Percentiles rank a stretch among this genome's conserved stretches.
These are phyloP conservation scores for Artemisia tridentata DNA, from an alignment of 129 eudicot genomes.

Conservation along the genomic window DNA sequence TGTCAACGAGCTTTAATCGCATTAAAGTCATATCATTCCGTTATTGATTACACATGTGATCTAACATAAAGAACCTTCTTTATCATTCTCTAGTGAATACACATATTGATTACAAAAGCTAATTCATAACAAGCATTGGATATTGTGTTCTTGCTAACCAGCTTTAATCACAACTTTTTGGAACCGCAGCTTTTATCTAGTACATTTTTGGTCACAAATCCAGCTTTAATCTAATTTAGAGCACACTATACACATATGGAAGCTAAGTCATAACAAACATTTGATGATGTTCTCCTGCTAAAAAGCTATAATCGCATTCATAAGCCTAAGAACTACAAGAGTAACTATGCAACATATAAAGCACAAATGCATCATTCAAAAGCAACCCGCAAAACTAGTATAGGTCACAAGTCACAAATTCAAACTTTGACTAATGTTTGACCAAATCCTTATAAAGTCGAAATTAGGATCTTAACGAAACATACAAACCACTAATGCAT, in stretches of 20 bases:
- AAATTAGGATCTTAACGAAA: background rate
- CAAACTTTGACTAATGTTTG: background rate
- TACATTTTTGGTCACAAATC: no score
- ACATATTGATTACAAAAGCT: background rate
- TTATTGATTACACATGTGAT: background rate
- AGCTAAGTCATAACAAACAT: no score
- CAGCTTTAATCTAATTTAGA: no score
- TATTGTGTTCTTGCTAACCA: no score
- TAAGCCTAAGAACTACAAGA: background rate
- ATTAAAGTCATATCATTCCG: background rate
- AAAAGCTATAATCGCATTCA: no score
- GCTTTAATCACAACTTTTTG: no score
- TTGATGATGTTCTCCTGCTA: no score
- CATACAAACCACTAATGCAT: background rate
- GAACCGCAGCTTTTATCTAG: no score
- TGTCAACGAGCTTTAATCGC: no score
- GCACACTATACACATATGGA: no score
- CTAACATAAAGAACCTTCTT: background rate
- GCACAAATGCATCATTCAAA: slow-evolving; percentile 3
- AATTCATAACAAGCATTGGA: background rate
- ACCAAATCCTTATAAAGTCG: background rate
- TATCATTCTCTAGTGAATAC: background rate
- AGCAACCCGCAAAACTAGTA: background rate
- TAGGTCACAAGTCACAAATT: background rate
- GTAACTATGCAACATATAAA: background rate